These are phyloP conservation scores for Pythium periplocum DNA, from an alignment of 352 stramenopile species.

Conservation along the genomic window DNA sequence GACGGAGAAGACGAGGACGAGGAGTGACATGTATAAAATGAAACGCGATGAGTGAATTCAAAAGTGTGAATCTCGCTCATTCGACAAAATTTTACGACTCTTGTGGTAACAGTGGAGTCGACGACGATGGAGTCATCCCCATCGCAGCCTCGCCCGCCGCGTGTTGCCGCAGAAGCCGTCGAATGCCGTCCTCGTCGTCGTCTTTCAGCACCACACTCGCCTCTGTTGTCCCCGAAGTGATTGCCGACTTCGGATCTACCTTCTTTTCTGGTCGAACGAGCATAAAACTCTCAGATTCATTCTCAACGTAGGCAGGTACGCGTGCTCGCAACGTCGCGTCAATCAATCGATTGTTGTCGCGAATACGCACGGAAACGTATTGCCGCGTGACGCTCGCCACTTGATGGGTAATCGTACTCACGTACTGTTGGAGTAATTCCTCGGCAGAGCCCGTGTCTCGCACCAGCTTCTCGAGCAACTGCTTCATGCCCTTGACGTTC, in stretches of 20 bases:
- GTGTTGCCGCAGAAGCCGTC: conserved; percentile 9
- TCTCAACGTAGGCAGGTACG: conserved; percentile 58
- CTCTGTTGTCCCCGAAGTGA: neutral
- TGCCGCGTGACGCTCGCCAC: conserved; percentile 76
- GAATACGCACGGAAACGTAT: conserved; percentile 75
- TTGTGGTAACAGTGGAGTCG: too few species aligned
- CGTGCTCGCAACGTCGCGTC: conserved; percentile 68
- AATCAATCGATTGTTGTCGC: conserved; percentile 76
- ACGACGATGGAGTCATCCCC: too few species aligned
- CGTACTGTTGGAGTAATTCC: conserved; percentile 73
- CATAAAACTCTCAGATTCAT: conserved; percentile 64
- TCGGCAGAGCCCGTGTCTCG: conserved; percentile 64
- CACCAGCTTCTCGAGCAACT: conserved; percentile 75
- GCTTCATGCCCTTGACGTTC: conserved; percentile 54
- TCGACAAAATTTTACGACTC: too few species aligned
- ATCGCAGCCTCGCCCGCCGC: neutral
- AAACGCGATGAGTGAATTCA: too few species aligned
- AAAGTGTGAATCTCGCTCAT: too few species aligned
- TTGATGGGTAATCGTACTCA: conserved; percentile 82
- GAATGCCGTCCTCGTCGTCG: conserved; percentile 15
- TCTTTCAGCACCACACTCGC: conserved; percentile 9
- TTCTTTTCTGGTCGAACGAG: conserved; percentile 55
- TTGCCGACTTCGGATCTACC: neutral
- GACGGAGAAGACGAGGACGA: too few species aligned
- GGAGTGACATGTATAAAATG: too few species aligned